Base-by-base conservation (phyloP, 495 filamentous ascomycete species). In the Mytilinidion resinicola region DNA sequence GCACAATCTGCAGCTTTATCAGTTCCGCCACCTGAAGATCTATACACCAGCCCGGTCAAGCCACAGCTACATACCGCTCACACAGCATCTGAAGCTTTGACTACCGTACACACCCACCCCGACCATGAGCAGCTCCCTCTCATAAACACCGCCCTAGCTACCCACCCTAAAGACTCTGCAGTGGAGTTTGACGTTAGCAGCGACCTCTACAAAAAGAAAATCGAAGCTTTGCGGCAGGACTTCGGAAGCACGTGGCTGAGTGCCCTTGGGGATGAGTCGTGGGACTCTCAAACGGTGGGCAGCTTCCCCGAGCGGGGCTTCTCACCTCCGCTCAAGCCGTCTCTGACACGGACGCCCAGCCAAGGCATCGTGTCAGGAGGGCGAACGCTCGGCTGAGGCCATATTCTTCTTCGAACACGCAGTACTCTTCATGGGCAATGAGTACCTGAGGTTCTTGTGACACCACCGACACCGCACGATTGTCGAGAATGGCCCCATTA, bases 241-340 rank as follows among this genome's bases (percentile, higher is more conserved):
- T 83, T 95, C 51, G 88, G 90, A 37, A 86, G 82, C 60, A 85
- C 83, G 49, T 98, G 95, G 81, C 78, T 96, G 34, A 90, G 83
- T 58, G 87, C 90, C 5, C 78, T 97, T 46, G 85, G 84, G 56
- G 93, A 96, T 61, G 86, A 90, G 66, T 77, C 79, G n/a, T 86
- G 79, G 82, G 75, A 74, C 56, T 69, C 64, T 54, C 66, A 71
- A 67, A 59, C 76, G 52, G 67, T 69, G 38, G 48, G 68, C 74
- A 68, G 51, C 46, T 66, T 62, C 61, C 73, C 44, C 54, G 74
- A 59, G 60, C 65, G 55, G 63, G 80, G 19, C 65, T 77, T 51
- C 60, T 73, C 10, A 61, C 60, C 48, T 42, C 35, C 53, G 17
- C 55, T 67, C 36, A 48, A 56, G 38, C 61, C 67, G 9, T 58